phyloP scores from a whole-genome alignment of 2,329 filamentous ascomycete species.

The Pyrenophora seminiperda region DNA sequence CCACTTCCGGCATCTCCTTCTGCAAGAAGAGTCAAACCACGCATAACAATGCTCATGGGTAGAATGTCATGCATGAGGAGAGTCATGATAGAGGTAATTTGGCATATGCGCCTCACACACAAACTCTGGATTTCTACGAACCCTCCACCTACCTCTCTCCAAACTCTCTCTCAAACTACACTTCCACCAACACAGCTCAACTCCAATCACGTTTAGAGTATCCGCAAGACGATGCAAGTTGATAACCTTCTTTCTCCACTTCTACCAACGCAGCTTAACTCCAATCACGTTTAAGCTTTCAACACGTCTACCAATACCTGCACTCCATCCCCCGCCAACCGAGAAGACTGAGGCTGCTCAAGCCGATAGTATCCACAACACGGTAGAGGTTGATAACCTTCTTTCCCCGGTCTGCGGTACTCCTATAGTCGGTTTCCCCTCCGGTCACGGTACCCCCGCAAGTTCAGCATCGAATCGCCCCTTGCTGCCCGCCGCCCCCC shows the following conservation, averaged over 20 bases:
- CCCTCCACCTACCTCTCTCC: constrained; percentile 33
- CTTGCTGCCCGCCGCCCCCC: constrained; percentile 20
- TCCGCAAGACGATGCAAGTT: constrained; percentile 34
- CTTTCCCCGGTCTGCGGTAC: constrained; percentile 11
- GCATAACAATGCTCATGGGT: constrained; percentile 35
- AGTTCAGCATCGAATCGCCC: constrained; percentile 12
- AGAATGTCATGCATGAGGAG: constrained; percentile 28
- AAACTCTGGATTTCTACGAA: not conserved
- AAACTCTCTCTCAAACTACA: constrained; percentile 23
- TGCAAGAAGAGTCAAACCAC: constrained; percentile 41
- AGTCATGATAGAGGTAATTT: constrained; percentile 31
- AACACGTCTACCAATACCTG: constrained; percentile 15
- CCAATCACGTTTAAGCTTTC: not conserved
- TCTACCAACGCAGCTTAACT: not conserved
- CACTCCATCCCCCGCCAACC: too few species aligned
- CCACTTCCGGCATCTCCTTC: constrained; percentile 40
- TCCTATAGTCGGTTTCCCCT: constrained; percentile 11
- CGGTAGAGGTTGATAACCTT: constrained; percentile 35
- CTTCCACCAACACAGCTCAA: not conserved
- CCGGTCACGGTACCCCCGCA: constrained; percentile 11
- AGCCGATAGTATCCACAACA: constrained; percentile 19
- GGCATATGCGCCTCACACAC: too few species aligned
- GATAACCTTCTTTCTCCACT: constrained; percentile 23
- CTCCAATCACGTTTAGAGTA: not conserved
- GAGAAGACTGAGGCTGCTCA: constrained; percentile 6